Conservation (phyloP, 1,139 yeast species). For the Geotrichum carabidarum region DNA sequence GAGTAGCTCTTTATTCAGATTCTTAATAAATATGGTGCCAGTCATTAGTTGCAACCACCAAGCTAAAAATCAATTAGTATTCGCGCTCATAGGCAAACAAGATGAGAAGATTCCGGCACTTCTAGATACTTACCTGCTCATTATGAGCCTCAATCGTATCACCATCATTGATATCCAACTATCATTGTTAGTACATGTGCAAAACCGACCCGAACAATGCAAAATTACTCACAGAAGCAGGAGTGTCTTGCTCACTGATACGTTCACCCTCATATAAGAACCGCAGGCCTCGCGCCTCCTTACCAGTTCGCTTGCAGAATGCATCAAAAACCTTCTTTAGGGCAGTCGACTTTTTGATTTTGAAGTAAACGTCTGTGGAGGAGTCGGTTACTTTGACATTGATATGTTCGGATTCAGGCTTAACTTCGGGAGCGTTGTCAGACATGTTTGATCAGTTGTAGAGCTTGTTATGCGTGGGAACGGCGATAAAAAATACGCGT, state of each 20-base stretch:
- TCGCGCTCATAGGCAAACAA: no score
- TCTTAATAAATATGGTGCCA: no score
- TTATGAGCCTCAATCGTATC: slow-evolving; percentile 98
- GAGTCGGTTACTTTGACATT: slow-evolving; percentile 93
- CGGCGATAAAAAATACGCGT: no score
- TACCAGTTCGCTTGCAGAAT: slow-evolving; percentile 96
- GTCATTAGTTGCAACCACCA: no score
- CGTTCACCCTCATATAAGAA: slow-evolving; percentile 93
- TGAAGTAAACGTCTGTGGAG: slow-evolving; percentile 88
- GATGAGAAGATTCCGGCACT: no score
- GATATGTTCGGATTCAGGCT: slow-evolving; percentile 53
- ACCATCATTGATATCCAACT: slow-evolving; percentile 85
- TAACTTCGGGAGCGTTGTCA: slow-evolving; percentile 35
- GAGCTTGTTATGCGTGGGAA: no score
- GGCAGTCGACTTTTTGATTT: slow-evolving; percentile 88
- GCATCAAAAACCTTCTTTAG: slow-evolving; percentile 95
- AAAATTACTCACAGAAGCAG: slow-evolving; percentile 52
- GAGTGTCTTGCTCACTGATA: slow-evolving; percentile 81
- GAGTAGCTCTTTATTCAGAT: no score
- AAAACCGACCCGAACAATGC: background rate
- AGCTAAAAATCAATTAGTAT: no score
- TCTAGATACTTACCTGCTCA: slow-evolving; percentile 49
- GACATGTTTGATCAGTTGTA: slow-evolving; percentile 3
- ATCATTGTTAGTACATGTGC: slow-evolving; percentile 21
- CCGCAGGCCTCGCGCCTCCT: slow-evolving; percentile 72